Evolutionary conservation across 352 stramenopile genomes (phyloP).

Genomic region (Globisporangium yorkense): DNA sequence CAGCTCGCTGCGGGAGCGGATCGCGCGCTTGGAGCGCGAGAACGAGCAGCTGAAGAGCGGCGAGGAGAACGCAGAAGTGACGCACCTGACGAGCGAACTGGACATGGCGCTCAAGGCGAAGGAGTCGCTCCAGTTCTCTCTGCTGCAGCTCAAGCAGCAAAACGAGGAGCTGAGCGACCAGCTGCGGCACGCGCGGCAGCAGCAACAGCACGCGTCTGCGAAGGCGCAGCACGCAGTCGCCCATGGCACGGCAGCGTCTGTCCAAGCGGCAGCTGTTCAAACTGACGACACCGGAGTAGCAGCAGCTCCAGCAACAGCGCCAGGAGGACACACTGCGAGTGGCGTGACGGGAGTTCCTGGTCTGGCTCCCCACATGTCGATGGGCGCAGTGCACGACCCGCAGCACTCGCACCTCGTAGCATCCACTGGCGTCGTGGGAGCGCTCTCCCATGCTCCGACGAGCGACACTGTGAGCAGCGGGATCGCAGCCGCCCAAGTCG

Average conservation of each 20-base stretch:
- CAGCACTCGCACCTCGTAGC: slow-evolving; percentile 5
- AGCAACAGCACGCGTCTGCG: slow-evolving; percentile 18
- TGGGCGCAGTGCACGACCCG: not conserved
- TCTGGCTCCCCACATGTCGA: not conserved
- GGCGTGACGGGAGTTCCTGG: slow-evolving; percentile 9
- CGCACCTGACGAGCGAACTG: slow-evolving; percentile 60
- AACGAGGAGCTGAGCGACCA: slow-evolving; percentile 71
- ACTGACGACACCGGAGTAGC: not conserved
- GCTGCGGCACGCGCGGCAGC: slow-evolving; percentile 27
- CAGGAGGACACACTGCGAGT: not conserved
- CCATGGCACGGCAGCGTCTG: not conserved
- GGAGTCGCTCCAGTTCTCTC: slow-evolving; percentile 54
- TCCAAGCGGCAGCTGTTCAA: not conserved
- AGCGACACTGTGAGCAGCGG: slow-evolving; percentile 28
- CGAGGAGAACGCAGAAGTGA: slow-evolving; percentile 37
- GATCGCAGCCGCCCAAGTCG: slow-evolving; percentile 40
- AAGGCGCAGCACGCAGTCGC: not conserved
- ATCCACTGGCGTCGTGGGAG: not conserved
- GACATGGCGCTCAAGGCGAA: slow-evolving; percentile 75
- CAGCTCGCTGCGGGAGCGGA: slow-evolving; percentile 40
- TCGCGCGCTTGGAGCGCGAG: slow-evolving; percentile 72
- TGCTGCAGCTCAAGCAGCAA: slow-evolving; percentile 72
- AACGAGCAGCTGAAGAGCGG: slow-evolving; percentile 60
- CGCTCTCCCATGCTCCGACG: slow-evolving; percentile 5
- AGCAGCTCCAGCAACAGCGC: too few species aligned